Percentiles rank a stretch among this genome's conserved stretches.
These are phyloP conservation scores for Aureobasidium sp. DNA, from an alignment of 2,329 filamentous ascomycete species.

Conservation along the genomic window DNA sequence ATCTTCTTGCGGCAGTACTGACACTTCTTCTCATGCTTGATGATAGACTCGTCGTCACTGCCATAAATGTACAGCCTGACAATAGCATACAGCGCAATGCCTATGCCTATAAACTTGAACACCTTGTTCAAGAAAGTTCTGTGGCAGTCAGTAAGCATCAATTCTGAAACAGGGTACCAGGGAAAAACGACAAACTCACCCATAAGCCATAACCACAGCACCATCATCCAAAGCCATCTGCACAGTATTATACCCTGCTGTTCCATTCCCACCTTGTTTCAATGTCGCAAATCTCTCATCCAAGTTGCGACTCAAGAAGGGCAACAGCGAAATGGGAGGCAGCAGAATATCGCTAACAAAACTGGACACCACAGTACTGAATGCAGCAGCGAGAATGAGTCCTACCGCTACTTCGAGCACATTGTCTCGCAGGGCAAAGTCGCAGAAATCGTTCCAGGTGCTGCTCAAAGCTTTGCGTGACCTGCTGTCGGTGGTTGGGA, in stretches of 20 bases:
- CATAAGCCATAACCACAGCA: constrained; percentile 77
- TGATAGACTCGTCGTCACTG: constrained; percentile 70
- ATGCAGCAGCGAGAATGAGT: constrained; percentile 76
- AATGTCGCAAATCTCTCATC: constrained; percentile 79
- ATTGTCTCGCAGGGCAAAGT: constrained; percentile 79
- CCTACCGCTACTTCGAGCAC: constrained; percentile 81
- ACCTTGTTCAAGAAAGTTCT: constrained; percentile 66
- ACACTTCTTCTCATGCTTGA: constrained; percentile 76
- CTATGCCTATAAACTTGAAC: constrained; percentile 72
- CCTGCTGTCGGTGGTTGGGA: neutral
- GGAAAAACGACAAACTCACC: constrained; percentile 42
- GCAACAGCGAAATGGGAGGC: constrained; percentile 72
- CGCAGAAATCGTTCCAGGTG: constrained; percentile 68
- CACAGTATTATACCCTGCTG: constrained; percentile 73
- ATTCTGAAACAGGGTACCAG: no score
- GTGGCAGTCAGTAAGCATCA: no score
- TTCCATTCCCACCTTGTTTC: constrained; percentile 58
- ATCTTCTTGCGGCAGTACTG: constrained; percentile 71
- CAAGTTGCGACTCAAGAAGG: constrained; percentile 75
- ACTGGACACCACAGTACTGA: constrained; percentile 76
- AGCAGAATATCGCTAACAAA: constrained; percentile 77
- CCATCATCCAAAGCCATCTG: constrained; percentile 75
- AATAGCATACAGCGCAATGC: constrained; percentile 70
- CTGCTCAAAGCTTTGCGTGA: constrained; percentile 39
- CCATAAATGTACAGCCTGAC: constrained; percentile 66